Conservation (phyloP, 805 yeast genomes). For the Lipomyces yamanashiensis region DNA sequence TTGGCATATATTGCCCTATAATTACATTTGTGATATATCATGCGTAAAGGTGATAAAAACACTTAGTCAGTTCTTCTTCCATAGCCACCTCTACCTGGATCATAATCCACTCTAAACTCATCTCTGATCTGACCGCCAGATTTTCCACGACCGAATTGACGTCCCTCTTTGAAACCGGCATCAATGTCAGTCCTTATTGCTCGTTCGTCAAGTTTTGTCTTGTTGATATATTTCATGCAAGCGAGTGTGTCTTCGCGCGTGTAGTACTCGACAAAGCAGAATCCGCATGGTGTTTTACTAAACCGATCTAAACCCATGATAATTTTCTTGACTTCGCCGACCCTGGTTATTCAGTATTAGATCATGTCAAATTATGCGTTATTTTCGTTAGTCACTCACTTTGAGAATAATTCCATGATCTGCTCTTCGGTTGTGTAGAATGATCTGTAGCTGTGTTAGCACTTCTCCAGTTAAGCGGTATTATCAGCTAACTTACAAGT, state of each 20-base stretch:
- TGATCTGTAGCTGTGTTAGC: constrained; percentile 47
- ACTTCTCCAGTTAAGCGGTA: background rate
- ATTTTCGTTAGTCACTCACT: constrained; percentile 47
- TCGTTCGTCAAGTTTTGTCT: constrained; percentile 83
- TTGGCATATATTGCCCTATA: background rate
- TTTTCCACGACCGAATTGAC: constrained; percentile 93
- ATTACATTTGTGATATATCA: background rate
- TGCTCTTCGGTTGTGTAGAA: constrained; percentile 95
- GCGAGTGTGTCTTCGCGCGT: constrained; percentile 72
- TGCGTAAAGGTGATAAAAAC: background rate
- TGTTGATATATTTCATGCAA: constrained; percentile 80
- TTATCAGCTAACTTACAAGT: constrained; percentile 49
- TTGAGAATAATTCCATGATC: constrained; percentile 80
- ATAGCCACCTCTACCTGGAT: constrained; percentile 53
- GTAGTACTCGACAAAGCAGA: constrained; percentile 85
- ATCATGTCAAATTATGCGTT: background rate
- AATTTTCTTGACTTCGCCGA: constrained; percentile 74
- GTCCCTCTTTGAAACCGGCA: constrained; percentile 93
- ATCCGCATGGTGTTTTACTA: constrained; percentile 93
- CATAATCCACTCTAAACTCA: constrained; percentile 56
- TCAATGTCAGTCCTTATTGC: constrained; percentile 85
- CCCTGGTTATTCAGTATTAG: constrained; percentile 25
- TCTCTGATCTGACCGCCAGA: constrained; percentile 91
- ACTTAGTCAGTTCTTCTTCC: constrained; percentile 37
- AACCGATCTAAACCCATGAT: constrained; percentile 95